A percentile compares a stretch with the other conserved stretches of the same genome.
phyloP scores from a whole-genome alignment of 2,329 filamentous ascomycete genomes.

The Aspergillus glaucus region DNA sequence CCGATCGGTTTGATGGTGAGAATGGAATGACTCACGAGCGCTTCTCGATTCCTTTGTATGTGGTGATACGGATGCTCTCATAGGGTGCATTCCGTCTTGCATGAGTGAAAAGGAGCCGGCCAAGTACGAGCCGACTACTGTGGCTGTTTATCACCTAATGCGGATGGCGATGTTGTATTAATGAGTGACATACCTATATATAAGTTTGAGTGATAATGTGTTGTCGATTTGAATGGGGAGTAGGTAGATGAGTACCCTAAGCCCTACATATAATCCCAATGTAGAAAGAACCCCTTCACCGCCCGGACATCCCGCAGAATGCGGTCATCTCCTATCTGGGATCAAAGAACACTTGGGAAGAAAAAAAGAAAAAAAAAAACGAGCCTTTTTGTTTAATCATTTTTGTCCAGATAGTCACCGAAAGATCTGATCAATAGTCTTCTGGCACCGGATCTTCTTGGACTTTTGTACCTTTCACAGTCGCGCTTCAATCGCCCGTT shows the following conservation, averaged over 20 bases:
- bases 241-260: constrained; percentile 8
- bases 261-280: constrained; percentile 11
- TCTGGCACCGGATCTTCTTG: too few relatives aligned
- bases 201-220: not conserved
- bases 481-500: too few relatives aligned
- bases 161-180: constrained; percentile 16
- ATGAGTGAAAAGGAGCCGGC: constrained; percentile 37
- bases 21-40: constrained; percentile 44
- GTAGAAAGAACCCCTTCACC: constrained; percentile 2
- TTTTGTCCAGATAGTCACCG: too few relatives aligned
- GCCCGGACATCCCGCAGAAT: constrained; percentile 5
- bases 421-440: too few relatives aligned
- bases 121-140: constrained; percentile 46
- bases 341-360: not conserved
- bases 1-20: constrained; percentile 32
- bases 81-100: constrained; percentile 49
- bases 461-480: too few relatives aligned
- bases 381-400: constrained; percentile 1
- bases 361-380: not conserved
- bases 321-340: constrained; percentile 6
- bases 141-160: constrained; percentile 32
- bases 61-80: constrained; percentile 44
- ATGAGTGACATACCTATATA: not conserved
- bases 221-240: not conserved
- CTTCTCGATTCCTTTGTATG: constrained; percentile 57